Base-by-base conservation (phyloP, 345 rosid genomes). In the Passiflora organensis region DNA sequence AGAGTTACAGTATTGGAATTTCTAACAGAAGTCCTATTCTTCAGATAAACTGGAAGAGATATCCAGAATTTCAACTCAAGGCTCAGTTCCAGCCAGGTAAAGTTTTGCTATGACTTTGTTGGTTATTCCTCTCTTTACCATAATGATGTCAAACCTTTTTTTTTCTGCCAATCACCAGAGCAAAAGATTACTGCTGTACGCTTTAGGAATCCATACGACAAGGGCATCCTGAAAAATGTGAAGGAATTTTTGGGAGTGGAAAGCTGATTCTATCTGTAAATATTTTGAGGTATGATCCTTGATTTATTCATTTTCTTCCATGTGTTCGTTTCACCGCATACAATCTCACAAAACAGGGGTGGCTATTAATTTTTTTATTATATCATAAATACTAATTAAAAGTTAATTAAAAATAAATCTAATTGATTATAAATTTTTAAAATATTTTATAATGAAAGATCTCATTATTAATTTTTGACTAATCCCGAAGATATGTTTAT, bases 1-100 rank as follows among this genome's bases (percentile, higher is more conserved):
- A n/a, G n/a, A n/a, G n/a, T n/a, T n/a, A n/a, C 41, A 37, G 13
- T 37, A 6, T 37, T 9, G 5, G 13, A 1, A 18, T 19, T 48
- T 42, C 24, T 62, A 5, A 23, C 13, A 14, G 8, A 12, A 43
- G 8, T 48, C 12, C 39, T 37, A 2, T 18, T 42, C 6, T 41
- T 15, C 72, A 84, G 91, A 53, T 84, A 50, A 81, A 81, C 61
- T 84, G 91, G 91, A 64, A 49, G 67, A 79, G 70, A 59, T 84
- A 81, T 60, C 79, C 85, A 2, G 91, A 81, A 63, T 79, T 84
- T 46, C 80, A 76, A 59, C 41, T 67, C 11, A 53, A 0, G 38
- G 56, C 57, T 42, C 64, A 64, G 23, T 54, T 79, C 34, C 72
- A 68, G 17, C 58, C 62, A 65, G 91, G 85, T 79, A 66, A 58